Evolutionary conservation across 306 rosid species (phyloP).

Genomic region (Acacia acuminata): DNA sequence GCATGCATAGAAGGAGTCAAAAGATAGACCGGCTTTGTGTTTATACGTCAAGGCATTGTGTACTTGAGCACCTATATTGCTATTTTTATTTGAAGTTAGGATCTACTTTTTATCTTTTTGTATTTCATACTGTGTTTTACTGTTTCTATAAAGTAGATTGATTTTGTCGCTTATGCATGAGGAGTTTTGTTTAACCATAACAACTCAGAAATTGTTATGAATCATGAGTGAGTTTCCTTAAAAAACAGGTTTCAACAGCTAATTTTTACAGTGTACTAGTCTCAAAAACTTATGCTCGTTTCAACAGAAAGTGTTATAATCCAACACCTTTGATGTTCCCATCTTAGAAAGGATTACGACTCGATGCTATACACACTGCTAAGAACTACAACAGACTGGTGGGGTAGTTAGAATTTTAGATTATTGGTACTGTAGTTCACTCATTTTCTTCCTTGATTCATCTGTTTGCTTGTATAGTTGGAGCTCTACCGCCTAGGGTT

Average conservation of each 20-base stretch:
- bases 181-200: too few relatives aligned
- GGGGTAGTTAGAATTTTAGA: constrained; percentile 4
- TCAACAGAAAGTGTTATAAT: too few relatives aligned
- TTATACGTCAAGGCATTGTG: background rate
- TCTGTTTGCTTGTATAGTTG: constrained; percentile 44
- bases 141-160: background rate
- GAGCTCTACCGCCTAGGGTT: constrained; percentile 66
- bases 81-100: background rate
- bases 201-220: too few relatives aligned
- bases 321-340: too few relatives aligned
- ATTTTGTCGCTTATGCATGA: background rate
- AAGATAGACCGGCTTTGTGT: background rate
- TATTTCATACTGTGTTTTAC: background rate
- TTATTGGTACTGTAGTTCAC: constrained; percentile 15
- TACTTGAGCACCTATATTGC: background rate
- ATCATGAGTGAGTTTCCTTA: too few relatives aligned
- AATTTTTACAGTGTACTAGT: too few relatives aligned
- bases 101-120: background rate
- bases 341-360: background rate
- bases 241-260: too few relatives aligned
- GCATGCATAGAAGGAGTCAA: background rate
- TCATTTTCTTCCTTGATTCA: constrained; percentile 30
- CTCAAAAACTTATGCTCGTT: too few relatives aligned
- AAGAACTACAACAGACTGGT: background rate
- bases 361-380: background rate